Conservation (phyloP, 1,139 yeast genomes). For the Suhomyces bolitotheri region DNA sequence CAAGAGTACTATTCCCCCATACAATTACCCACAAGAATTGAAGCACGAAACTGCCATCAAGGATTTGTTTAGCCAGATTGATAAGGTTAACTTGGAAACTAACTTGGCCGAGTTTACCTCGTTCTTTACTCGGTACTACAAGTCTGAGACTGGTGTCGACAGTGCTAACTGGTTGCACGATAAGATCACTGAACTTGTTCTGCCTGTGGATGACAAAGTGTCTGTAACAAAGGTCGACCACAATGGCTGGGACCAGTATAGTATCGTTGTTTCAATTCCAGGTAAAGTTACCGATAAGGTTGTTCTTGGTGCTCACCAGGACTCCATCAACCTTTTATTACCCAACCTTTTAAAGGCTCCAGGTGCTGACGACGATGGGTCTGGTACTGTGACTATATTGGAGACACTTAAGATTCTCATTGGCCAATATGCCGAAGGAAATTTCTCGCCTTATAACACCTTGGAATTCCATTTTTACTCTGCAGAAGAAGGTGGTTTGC, state of each 20-base stretch:
- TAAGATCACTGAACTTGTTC: conserved; percentile 44
- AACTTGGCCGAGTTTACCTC: conserved; percentile 65
- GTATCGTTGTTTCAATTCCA: conserved; percentile 43
- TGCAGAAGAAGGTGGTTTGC: conserved; percentile 91
- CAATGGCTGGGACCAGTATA: conserved; percentile 46
- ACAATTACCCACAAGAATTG: conserved; percentile 55
- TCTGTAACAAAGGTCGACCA: conserved; percentile 34
- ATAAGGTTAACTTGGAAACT: conserved; percentile 47
- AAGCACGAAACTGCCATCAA: conserved; percentile 43
- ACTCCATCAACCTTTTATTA: conserved; percentile 72
- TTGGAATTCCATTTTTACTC: conserved; percentile 92
- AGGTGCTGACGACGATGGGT: conserved; percentile 95
- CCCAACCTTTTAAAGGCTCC: conserved; percentile 79
- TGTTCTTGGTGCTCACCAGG: conserved; percentile 89
- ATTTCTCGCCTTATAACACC: conserved; percentile 63
- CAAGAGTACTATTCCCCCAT: conserved; percentile 35
- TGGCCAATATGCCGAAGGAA: conserved; percentile 34
- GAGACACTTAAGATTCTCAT: conserved; percentile 71
- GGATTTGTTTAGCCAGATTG: conserved; percentile 41
- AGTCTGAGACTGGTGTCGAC: conserved; percentile 65
- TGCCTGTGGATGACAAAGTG: conserved; percentile 37
- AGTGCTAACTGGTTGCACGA: conserved; percentile 72
- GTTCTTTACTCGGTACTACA: conserved; percentile 80
- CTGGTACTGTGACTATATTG: conserved; percentile 78
- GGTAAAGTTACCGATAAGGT: conserved; percentile 46